Evolutionary conservation across 495 filamentous ascomycete genomes (phyloP).

Genomic region (Tricharina praecox): DNA sequence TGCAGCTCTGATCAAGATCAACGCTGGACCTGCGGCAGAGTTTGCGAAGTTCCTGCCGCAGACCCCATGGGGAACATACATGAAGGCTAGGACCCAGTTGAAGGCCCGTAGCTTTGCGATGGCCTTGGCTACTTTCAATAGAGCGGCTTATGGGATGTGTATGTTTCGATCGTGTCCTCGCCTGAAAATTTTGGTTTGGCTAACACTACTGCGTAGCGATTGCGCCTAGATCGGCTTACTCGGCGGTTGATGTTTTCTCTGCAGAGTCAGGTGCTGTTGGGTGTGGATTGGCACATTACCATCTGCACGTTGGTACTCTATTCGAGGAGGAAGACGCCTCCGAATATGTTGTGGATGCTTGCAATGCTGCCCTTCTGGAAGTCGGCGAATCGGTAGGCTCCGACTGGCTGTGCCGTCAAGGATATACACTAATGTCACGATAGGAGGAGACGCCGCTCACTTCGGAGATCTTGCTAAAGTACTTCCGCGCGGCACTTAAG

Average conservation of each 20-base stretch:
- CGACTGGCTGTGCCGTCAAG: not conserved
- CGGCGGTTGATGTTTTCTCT: conserved; percentile 1
- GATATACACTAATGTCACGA: not conserved
- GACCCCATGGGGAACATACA: conserved; percentile 62
- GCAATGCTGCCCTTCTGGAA: conserved; percentile 45
- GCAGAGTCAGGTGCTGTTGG: conserved; percentile 18
- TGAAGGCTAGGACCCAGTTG: conserved; percentile 67
- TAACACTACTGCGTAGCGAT: not conserved
- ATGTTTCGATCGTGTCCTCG: conserved; percentile 28
- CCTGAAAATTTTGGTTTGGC: too few relatives aligned
- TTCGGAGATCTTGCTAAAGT: conserved; percentile 54
- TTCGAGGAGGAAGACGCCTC: conserved; percentile 61
- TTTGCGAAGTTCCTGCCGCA: conserved; percentile 51
- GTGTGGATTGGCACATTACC: conserved; percentile 62
- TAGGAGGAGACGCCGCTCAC: not conserved
- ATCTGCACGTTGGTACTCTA: conserved; percentile 64
- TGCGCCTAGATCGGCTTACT: not conserved
- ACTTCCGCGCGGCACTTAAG: conserved; percentile 65
- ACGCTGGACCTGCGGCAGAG: conserved; percentile 45
- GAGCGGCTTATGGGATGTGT: conserved; percentile 69
- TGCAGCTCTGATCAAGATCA: conserved; percentile 12
- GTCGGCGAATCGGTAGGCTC: conserved; percentile 30
- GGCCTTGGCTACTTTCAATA: conserved; percentile 63
- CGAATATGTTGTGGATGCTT: conserved; percentile 70
- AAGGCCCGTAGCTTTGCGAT: conserved; percentile 36